phyloP scores from a whole-genome alignment of 2,329 filamentous ascomycete species.

The Aureobasidium sp. region DNA sequence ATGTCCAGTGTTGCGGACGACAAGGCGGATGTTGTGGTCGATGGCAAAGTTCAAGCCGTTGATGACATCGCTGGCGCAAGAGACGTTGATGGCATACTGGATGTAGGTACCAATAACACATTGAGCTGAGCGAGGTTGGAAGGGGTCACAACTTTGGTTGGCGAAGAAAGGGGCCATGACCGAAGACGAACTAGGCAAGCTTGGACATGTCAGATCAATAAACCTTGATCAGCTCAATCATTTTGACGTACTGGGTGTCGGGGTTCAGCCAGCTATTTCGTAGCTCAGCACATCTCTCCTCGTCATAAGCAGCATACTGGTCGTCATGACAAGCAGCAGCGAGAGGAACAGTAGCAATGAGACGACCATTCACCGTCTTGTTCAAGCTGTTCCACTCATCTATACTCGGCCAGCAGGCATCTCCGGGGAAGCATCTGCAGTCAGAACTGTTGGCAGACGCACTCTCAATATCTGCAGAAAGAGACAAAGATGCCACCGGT shows the following conservation, averaged over 20 bases:
- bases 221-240: no score
- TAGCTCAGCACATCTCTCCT: conserved; percentile 33
- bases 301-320: conserved; percentile 32
- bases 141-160: conserved; percentile 36
- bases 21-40: conserved; percentile 41
- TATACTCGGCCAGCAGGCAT: conserved; percentile 45
- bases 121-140: conserved; percentile 21
- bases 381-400: conserved; percentile 45
- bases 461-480: background rate
- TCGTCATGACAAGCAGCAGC: conserved; percentile 45
- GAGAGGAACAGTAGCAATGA: conserved; percentile 46
- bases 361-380: conserved; percentile 38
- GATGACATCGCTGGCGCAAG: conserved; percentile 18
- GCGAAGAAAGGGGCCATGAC: conserved; percentile 25
- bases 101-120: conserved; percentile 39
- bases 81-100: conserved; percentile 23
- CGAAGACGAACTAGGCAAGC: conserved; percentile 21
- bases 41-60: conserved; percentile 32
- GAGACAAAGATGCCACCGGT: background rate
- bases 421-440: conserved; percentile 33
- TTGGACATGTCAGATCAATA: background rate
- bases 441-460: background rate
- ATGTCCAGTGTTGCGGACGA: conserved; percentile 37
- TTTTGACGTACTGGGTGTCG: conserved; percentile 28
- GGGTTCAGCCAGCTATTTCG: conserved; percentile 37